Percentiles rank a stretch among this genome's conserved stretches.
These are phyloP conservation scores for Suillus subluteus DNA, from an alignment of 768 basidiomycete genomes.

Conservation along the genomic window DNA sequence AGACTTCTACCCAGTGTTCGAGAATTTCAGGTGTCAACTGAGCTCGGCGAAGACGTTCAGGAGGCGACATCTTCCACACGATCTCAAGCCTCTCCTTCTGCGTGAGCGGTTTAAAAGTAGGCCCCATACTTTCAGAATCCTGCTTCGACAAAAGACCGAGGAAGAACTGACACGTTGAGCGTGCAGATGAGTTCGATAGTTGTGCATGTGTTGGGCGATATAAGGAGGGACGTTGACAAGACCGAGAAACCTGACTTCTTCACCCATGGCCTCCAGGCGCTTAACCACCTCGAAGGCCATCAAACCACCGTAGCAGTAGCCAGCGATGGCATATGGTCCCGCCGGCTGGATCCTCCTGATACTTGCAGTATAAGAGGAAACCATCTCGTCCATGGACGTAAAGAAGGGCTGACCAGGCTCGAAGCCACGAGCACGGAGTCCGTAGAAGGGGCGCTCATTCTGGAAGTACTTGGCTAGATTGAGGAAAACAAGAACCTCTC, in stretches of 20 bases:
- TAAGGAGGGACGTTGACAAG: constrained; percentile 41
- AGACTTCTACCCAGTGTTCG: constrained; percentile 33
- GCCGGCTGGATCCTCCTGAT: constrained; percentile 31
- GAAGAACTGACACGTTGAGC: constrained; percentile 45
- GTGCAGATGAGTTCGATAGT: constrained; percentile 44
- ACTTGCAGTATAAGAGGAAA: constrained; percentile 33
- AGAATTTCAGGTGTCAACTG: constrained; percentile 30
- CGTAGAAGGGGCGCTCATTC: constrained; percentile 43
- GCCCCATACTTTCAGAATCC: constrained; percentile 24
- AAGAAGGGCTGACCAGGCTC: constrained; percentile 36
- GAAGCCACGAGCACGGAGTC: constrained; percentile 43
- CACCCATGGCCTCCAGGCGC: constrained; percentile 31
- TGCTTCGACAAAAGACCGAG: constrained; percentile 38
- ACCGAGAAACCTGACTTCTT: constrained; percentile 37
- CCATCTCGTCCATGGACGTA: constrained; percentile 37
- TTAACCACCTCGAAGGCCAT: constrained; percentile 42
- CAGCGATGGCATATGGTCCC: constrained; percentile 40
- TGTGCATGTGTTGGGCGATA: constrained; percentile 44
- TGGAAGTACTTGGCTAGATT: constrained; percentile 44
- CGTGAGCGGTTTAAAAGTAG: constrained; percentile 21
- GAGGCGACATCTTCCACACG: constrained; percentile 32
- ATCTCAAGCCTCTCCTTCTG: constrained; percentile 29
- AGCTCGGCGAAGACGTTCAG: constrained; percentile 32
- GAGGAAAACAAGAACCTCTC: constrained; percentile 45
- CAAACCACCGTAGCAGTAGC: constrained; percentile 43